These are phyloP conservation scores for Astrothelium subdiscretum DNA, from an alignment of 495 filamentous ascomycete species.

Conservation along the genomic window DNA sequence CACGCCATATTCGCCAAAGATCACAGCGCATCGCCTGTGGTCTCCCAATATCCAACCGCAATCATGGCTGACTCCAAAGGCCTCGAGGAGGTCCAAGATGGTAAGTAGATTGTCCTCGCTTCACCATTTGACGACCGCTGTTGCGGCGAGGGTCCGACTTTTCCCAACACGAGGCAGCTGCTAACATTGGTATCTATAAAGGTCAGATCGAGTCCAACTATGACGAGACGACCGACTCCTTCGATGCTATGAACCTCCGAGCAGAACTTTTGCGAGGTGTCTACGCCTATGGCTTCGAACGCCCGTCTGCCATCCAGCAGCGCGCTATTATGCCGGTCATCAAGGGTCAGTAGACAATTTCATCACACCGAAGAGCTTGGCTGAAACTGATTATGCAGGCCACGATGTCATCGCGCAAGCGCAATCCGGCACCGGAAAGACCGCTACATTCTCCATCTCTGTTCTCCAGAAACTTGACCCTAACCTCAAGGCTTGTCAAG, in stretches of 20 bases:
- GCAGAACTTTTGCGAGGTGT: conserved; percentile 94
- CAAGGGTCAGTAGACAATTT: conserved; percentile 62
- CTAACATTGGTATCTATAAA: conserved; percentile 27
- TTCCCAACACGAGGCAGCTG: background rate
- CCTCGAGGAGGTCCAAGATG: conserved; percentile 88
- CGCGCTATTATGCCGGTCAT: conserved; percentile 99
- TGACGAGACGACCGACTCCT: conserved; percentile 98
- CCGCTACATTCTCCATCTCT: conserved; percentile 96
- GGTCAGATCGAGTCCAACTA: conserved; percentile 99
- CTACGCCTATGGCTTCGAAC: conserved; percentile 99
- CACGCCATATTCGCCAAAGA: conserved; percentile 22
- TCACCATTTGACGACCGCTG: background rate
- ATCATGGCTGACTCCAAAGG: conserved; percentile 94
- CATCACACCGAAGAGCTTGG: background rate
- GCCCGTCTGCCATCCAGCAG: conserved; percentile 98
- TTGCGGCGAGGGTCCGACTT: background rate
- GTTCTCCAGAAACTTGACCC: conserved; percentile 96
- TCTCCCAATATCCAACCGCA: conserved; percentile 54
- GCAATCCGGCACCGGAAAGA: conserved; percentile 98
- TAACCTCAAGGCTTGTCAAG: conserved; percentile 83
- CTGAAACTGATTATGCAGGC: conserved; percentile 40
- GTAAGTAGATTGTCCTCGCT: conserved; percentile 35
- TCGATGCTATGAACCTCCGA: conserved; percentile 96
- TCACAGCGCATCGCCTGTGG: conserved; percentile 61
- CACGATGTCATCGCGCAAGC: conserved; percentile 98